Evolutionary conservation across 306 rosid species (phyloP).

Genomic region (Medicago truncatula): MtrunA17r5.0-ANR NC_053048.1:13152501-13153000

Average conservation of each 20-base stretch:
- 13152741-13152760: neutral
- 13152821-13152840: conserved; percentile 7
- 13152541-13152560: too few species aligned
- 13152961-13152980: conserved; percentile 42
- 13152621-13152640: too few species aligned
- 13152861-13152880: neutral
- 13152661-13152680: neutral
- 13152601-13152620: too few species aligned
- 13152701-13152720: neutral
- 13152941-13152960: conserved; percentile 40
- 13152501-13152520: too few species aligned
- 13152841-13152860: neutral
- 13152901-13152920: conserved; percentile 67
- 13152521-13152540: too few species aligned
- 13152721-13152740: neutral
- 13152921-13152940: conserved; percentile 77
- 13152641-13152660: neutral
- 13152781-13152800: neutral
- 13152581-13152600: too few species aligned
- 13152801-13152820: neutral
- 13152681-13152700: neutral
- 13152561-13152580: too few species aligned
- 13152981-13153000: conserved; percentile 27
- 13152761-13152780: neutral
- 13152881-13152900: conserved; percentile 32